Evolutionary conservation across 257 asterid species (phyloP).

Genomic region (Schizonepeta tenuifolia): DNA sequence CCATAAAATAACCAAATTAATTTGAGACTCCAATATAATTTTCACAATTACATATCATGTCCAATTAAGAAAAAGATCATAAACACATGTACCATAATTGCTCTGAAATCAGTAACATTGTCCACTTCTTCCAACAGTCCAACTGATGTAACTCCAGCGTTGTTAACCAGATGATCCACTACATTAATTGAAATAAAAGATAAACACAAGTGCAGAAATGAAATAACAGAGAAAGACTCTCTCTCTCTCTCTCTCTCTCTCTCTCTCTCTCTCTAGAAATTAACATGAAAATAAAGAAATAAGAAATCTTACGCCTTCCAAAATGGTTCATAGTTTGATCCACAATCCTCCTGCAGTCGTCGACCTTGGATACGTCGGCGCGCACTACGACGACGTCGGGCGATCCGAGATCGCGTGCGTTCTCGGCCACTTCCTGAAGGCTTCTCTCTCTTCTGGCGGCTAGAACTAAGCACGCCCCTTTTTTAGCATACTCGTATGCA

Average conservation of each 20-base stretch:
- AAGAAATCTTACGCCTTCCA: constrained; percentile 37
- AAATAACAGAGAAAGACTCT: too few species aligned
- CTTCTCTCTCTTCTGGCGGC: constrained; percentile 60
- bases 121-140: constrained; percentile 60
- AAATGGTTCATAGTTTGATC: constrained; percentile 62
- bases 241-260: too few species aligned
- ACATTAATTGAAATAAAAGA: not conserved
- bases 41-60: too few species aligned
- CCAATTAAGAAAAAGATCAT: not conserved
- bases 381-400: constrained; percentile 50
- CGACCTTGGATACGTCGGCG: constrained; percentile 54
- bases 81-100: constrained; percentile 54
- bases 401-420: constrained; percentile 52
- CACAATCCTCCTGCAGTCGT: constrained; percentile 56
- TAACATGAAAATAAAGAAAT: too few species aligned
- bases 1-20: not conserved
- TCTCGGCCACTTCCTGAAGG: constrained; percentile 59
- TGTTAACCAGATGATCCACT: constrained; percentile 78
- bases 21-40: too few species aligned
- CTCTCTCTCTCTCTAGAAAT: not conserved
- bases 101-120: constrained; percentile 47
- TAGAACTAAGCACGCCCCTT: constrained; percentile 64
- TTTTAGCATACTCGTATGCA: constrained; percentile 68
- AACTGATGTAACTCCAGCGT: constrained; percentile 51
- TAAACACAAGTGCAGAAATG: not conserved